These are phyloP conservation scores for Trichoderma orchidacearum DNA, from an alignment of 495 filamentous ascomycete genomes.

Conservation along the genomic window DNA sequence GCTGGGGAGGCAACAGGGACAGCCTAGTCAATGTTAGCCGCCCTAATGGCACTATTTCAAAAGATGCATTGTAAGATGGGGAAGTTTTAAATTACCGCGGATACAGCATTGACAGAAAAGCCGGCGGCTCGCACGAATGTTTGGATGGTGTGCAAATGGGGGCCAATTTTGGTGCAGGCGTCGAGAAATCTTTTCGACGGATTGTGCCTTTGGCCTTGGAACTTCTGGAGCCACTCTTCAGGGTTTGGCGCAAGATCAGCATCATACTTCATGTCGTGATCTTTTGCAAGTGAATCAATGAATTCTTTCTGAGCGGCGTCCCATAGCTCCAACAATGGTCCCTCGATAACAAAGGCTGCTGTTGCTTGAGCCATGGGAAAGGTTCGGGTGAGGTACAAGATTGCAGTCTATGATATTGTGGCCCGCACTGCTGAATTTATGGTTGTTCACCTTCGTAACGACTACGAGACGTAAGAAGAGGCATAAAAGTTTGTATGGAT, in stretches of 20 bases:
- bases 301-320: background rate
- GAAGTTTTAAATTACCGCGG: background rate
- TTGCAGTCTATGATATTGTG: too few species aligned
- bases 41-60: too few species aligned
- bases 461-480: too few species aligned
- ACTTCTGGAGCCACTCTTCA: background rate
- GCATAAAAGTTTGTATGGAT: too few species aligned
- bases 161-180: background rate
- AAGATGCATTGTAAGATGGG: too few species aligned
- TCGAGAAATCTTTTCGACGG: background rate
- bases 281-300: background rate
- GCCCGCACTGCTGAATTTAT: too few species aligned
- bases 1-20: background rate
- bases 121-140: background rate
- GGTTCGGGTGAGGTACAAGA: too few species aligned
- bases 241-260: background rate
- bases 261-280: background rate
- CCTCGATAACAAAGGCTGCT: background rate
- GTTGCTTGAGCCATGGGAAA: background rate
- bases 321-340: background rate
- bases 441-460: too few species aligned
- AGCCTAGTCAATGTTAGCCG: background rate
- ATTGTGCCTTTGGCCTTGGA: background rate
- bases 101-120: background rate
- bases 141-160: background rate